Percentiles rank a stretch among this genome's conserved stretches.
Conservation (phyloP, 805 yeast genomes). For the Peterozyma xylosa region DNA sequence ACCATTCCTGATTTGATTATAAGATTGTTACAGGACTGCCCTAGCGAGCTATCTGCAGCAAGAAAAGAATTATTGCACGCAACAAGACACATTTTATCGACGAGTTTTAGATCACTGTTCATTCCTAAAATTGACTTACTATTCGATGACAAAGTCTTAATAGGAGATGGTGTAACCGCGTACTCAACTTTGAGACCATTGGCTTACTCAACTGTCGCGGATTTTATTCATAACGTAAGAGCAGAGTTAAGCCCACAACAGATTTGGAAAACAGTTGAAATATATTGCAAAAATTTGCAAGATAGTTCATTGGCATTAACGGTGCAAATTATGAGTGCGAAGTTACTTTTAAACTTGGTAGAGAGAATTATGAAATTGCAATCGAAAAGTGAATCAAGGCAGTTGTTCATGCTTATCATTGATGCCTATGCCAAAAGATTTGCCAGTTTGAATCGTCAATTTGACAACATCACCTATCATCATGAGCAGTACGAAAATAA, state of each 20-base stretch:
- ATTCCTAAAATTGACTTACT: constrained; percentile 79
- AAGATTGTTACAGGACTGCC: constrained; percentile 88
- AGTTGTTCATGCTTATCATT: constrained; percentile 76
- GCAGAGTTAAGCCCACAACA: constrained; percentile 75
- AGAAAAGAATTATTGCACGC: constrained; percentile 91
- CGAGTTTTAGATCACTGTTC: constrained; percentile 76
- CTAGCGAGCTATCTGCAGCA: constrained; percentile 85
- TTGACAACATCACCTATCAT: constrained; percentile 53
- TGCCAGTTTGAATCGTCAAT: constrained; percentile 64
- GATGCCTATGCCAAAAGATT: constrained; percentile 85
- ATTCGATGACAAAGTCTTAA: constrained; percentile 78
- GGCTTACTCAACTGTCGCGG: constrained; percentile 94
- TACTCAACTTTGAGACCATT: constrained; percentile 85
- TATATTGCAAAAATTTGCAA: constrained; percentile 72
- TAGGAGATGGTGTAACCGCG: constrained; percentile 91
- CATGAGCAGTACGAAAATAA: constrained; percentile 46
- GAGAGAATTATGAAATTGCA: constrained; percentile 81
- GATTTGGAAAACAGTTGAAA: constrained; percentile 78
- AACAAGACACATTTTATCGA: constrained; percentile 87
- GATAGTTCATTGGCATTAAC: constrained; percentile 80
- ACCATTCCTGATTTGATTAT: constrained; percentile 83
- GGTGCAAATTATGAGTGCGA: constrained; percentile 96
- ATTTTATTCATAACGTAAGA: constrained; percentile 87
- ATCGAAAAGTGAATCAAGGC: constrained; percentile 75
- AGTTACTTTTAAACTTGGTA: constrained; percentile 75